Base-by-base conservation (phyloP, 75 land plant species). In the Cupressus sempervirens region DNA sequence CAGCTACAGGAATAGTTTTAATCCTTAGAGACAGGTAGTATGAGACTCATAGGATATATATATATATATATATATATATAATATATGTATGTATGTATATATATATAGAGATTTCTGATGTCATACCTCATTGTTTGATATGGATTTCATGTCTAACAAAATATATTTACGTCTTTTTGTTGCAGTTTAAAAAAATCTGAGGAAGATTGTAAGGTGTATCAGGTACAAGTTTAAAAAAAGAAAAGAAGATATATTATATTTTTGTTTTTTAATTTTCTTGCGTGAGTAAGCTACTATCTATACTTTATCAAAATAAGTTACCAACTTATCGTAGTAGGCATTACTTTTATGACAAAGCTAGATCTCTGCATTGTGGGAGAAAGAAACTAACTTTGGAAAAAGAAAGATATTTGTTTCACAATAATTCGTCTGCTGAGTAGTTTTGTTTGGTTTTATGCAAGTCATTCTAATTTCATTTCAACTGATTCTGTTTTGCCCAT, bases 171-270 rank as follows among this genome's bases (percentile, higher is more conserved):
- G 12, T 83, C 40, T 87, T 1, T 38, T 53, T 70, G 7, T 50
- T 84, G 54, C 93, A 93, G 95, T 81, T 88, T 5, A 45, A 45
- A 45, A 45, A 45, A 45, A 45, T 45, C 46, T 45, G 46, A 45
- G 7, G 46, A 45, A 45, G 46, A 45, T 45, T 45, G 46, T 45
- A 45, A 45, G 46, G 46, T 45, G 46, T 45, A 45, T 45, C 48
- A 45, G 48, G 48, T 93, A 85, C 81, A 86, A 87, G 30, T 46
- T 6, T 48, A 40, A 32, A 18, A 54, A 16, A 16, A 15, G 4
- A 38, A 38, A 38, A 38, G 40, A 38, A n/a, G n/a, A n/a, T n/a
- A n/a, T 38, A 2, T 38, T 2, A 38, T 38, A 38, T 38, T 38
- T 36, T 40, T 26, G 34, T 29, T 82, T 26, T 82, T 38, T 38